Percentiles rank a stretch among this genome's conserved stretches.
phyloP scores from a whole-genome alignment of 176 grass and related monocot species.

The Olyra latifolia region DNA sequence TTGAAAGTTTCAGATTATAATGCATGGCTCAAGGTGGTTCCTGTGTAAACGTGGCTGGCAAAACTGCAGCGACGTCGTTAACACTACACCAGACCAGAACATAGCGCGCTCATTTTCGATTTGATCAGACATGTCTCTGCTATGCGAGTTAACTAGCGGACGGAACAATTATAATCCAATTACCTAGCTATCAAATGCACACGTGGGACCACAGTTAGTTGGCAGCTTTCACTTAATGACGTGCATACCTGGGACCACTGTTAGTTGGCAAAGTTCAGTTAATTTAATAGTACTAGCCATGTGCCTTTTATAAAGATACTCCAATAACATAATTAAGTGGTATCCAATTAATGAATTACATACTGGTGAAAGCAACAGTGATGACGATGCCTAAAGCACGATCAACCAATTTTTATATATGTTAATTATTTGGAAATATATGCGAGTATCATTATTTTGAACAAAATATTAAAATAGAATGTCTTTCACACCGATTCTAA shows the following conservation, averaged over 20 bases:
- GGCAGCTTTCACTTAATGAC: conserved; percentile 3
- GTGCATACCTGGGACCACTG: too few species aligned
- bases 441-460: neutral
- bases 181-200: neutral
- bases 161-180: neutral
- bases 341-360: neutral
- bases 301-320: neutral
- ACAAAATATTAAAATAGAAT: neutral
- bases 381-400: neutral
- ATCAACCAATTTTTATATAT: neutral
- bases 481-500: neutral
- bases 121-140: neutral
- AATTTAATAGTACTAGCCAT: too few species aligned
- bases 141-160: neutral
- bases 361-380: neutral
- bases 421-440: too few species aligned
- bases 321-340: too few species aligned
- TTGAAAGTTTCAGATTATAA: too few species aligned
- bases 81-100: neutral
- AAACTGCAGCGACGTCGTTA: too few species aligned
- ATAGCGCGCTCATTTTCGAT: neutral
- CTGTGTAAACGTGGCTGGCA: neutral
- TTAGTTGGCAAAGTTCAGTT: too few species aligned
- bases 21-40: too few species aligned
- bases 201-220: neutral